Conservation (phyloP, 805 yeast genomes). For the Spathaspora boniae region DNA sequence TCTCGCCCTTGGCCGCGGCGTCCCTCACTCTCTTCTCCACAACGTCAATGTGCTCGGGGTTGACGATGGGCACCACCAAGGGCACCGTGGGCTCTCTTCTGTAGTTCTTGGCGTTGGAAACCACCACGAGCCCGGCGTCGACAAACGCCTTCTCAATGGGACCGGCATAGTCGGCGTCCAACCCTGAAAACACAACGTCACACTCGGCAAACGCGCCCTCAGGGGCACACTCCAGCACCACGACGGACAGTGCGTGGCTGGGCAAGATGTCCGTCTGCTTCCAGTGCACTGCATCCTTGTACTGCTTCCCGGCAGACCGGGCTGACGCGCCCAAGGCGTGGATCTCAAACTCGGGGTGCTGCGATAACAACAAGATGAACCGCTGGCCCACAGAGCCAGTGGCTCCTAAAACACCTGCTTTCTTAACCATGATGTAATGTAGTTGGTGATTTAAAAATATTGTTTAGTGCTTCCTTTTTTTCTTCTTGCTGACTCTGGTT, state of each 20-base stretch:
- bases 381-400: constrained; percentile 98
- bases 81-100: constrained; percentile 88
- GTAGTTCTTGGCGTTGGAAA: constrained; percentile 95
- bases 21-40: constrained; percentile 55
- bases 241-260: constrained; percentile 52
- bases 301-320: constrained; percentile 88
- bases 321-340: constrained; percentile 87
- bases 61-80: constrained; percentile 90
- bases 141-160: constrained; percentile 82
- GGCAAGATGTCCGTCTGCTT: constrained; percentile 88
- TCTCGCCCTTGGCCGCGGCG: constrained; percentile 53
- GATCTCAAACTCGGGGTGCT: constrained; percentile 88
- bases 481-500: background rate
- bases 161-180: constrained; percentile 92
- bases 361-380: constrained; percentile 75
- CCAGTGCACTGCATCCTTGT: constrained; percentile 87
- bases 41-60: constrained; percentile 82
- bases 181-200: constrained; percentile 91
- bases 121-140: constrained; percentile 75
- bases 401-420: constrained; percentile 93
- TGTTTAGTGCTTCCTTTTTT: background rate
- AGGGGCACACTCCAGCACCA: constrained; percentile 75
- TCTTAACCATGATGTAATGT: constrained; percentile 27
- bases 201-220: constrained; percentile 76
- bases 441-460: background rate